Conservation (phyloP, 2,329 filamentous ascomycete genomes). For the Colletotrichum gigasporum region DNA sequence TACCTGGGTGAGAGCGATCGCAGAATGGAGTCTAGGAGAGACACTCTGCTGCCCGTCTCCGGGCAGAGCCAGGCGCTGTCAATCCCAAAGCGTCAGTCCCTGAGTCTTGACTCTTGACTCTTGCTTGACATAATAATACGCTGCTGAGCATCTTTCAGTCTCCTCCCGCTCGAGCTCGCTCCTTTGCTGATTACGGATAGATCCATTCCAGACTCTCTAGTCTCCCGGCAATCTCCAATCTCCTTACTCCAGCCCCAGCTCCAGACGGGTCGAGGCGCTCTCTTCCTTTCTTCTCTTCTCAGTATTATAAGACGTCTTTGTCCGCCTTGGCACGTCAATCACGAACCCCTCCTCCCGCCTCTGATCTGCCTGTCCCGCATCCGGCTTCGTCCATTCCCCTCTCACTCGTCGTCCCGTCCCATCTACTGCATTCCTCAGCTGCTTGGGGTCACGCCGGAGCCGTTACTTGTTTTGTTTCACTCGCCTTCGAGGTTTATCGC, state of each 20-base stretch:
- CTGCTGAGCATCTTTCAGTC: not conserved
- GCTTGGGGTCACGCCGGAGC: constrained; percentile 6
- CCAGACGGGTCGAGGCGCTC: constrained; percentile 1
- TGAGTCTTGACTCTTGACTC: not conserved
- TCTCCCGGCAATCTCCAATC: not conserved
- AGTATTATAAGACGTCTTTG: constrained; percentile 6
- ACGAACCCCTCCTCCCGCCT: not conserved
- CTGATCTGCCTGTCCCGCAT: not conserved
- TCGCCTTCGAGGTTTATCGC: constrained; percentile 19
- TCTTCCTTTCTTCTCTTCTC: not conserved
- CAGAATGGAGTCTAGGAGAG: not conserved
- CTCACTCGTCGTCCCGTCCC: constrained; percentile 6
- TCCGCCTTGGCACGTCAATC: constrained; percentile 28
- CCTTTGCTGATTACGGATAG: not conserved
- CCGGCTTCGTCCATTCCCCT: not conserved
- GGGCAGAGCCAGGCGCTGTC: constrained; percentile 1
- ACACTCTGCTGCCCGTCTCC: not conserved
- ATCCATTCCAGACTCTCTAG: not conserved
- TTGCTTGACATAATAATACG: not conserved
- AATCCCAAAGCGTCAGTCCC: constrained; percentile 1
- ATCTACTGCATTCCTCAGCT: constrained; percentile 16
- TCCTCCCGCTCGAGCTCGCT: not conserved
- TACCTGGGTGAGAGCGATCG: not conserved
- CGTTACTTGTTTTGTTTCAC: constrained; percentile 32
- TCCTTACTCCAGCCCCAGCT: not conserved